Conservation (phyloP, 306 rosid genomes). For the Fagus sylvatica region DNA sequence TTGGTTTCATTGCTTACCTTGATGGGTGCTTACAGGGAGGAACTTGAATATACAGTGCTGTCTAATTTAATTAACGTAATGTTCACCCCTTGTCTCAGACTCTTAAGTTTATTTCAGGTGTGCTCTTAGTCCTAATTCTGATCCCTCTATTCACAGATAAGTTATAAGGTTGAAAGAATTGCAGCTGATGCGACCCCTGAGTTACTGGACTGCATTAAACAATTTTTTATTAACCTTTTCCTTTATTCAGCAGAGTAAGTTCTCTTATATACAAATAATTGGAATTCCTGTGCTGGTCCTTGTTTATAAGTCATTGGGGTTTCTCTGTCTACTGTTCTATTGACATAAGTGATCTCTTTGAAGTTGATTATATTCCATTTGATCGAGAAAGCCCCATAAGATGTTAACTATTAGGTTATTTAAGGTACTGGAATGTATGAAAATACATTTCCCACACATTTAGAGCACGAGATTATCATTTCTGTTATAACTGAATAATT, state of each 20-base stretch:
- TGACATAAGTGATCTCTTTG: background rate
- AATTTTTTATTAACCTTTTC: slow-evolving; percentile 60
- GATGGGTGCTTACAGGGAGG: slow-evolving; percentile 79
- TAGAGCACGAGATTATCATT: too few relatives aligned
- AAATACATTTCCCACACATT: too few relatives aligned
- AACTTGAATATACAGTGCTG: slow-evolving; percentile 78
- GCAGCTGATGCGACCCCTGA: slow-evolving; percentile 83
- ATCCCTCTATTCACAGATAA: slow-evolving; percentile 52
- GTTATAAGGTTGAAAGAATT: slow-evolving; percentile 52
- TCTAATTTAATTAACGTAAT: slow-evolving; percentile 77
- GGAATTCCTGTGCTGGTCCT: background rate
- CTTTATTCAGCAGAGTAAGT: slow-evolving; percentile 81
- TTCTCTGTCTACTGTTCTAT: background rate
- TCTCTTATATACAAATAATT: slow-evolving; percentile 15
- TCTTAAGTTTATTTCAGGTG: slow-evolving; percentile 9
- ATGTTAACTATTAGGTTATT: too few relatives aligned
- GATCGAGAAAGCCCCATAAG: background rate
- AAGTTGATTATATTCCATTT: background rate
- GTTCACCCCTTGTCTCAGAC: slow-evolving; percentile 15
- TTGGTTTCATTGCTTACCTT: slow-evolving; percentile 70
- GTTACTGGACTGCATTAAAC: slow-evolving; percentile 49
- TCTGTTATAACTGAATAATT: too few relatives aligned
- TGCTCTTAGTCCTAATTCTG: slow-evolving; percentile 31
- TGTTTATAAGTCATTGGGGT: background rate
- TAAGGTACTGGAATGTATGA: too few relatives aligned